Evolutionary conservation across 2,329 filamentous ascomycete species (phyloP).

Genomic region (Epichloe gansuensis): DNA sequence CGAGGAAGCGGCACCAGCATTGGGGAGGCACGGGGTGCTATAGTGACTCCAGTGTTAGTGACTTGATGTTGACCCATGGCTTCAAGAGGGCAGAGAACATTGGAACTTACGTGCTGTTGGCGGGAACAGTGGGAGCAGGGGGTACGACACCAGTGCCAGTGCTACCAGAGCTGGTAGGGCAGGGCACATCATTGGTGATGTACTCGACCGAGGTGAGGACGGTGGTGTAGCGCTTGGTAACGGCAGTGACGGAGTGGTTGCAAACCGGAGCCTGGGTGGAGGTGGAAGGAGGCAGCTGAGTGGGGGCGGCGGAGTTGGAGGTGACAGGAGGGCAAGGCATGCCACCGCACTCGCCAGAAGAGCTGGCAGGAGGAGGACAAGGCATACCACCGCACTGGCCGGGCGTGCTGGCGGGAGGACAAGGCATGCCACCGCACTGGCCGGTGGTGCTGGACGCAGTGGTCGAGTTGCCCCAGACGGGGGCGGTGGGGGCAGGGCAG

Average conservation of each 20-base stretch:
- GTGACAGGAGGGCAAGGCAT: conserved; percentile 10
- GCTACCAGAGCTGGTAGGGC: conserved; percentile 20
- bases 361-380: neutral
- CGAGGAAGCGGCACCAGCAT: conserved; percentile 40
- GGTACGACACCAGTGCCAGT: conserved; percentile 15
- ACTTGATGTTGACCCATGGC: no score
- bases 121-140: conserved; percentile 27
- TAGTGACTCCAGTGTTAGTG: neutral
- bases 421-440: neutral
- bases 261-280: conserved; percentile 11
- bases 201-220: conserved; percentile 43
- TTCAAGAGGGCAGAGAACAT: no score
- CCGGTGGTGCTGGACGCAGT: neutral
- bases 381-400: neutral
- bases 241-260: conserved; percentile 34
- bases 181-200: conserved; percentile 33
- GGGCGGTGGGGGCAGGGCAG: conserved; percentile 21
- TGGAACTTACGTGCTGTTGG: conserved; percentile 17
- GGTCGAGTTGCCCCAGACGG: conserved; percentile 11
- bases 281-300: conserved; percentile 1
- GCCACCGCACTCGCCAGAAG: neutral
- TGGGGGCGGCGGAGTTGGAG: conserved; percentile 6
- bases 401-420: conserved; percentile 4
- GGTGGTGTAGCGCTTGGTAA: conserved; percentile 45
- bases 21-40: conserved; percentile 23